Base-by-base conservation (phyloP, 2,329 filamentous ascomycete species). In the Gyromitra esculenta region DNA sequence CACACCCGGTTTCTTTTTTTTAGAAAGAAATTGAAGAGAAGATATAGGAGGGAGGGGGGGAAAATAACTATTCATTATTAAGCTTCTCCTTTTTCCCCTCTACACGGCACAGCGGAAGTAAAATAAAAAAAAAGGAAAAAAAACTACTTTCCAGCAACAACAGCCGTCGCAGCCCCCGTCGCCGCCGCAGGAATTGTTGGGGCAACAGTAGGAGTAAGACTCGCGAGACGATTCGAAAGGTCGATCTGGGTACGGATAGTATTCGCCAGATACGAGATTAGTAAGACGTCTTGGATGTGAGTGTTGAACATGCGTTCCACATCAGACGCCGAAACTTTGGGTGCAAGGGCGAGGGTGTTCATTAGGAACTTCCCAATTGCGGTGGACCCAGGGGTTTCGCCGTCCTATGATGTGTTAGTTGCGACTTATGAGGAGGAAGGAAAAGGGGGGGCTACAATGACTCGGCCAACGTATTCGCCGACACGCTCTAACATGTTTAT, bases 221-320 rank as follows among this genome's bases (percentile, higher is more conserved):
- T 96, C 69, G 95, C 95, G 82, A 99, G 87, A 79, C 95, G 90
- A 88, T 98, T 97, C 80, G 94, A 97, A 76, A 99, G 90, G 83
- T 98, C 96, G 86, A 99, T 97, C 87, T 99, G 96, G 81, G 95
- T 98, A 85, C 95, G 93, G 86, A 98, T 97, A 80, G 94, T 97
- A 88, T 98, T 99, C 84, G 96, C 94, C 80, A 99, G 89, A 87
- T 99, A 99, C 81, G 94, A 97, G 82, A 99, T 94, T 84, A 98
- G 94, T 80, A 99, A 90, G 77, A 99, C 94, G 84, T 99, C 96
- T 87, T 99, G 96, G 85, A 99, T 94, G 87, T 99, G 96, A 87
- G 97, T 97, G 90, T 99, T 99, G 89, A 99, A 99, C 87, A 98
- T 94, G 83, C 91, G 89, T 88, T 99, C 96, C 83, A 99, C 94